phyloP scores from a whole-genome alignment of 306 rosid genomes.

The Betula pendula region DNA sequence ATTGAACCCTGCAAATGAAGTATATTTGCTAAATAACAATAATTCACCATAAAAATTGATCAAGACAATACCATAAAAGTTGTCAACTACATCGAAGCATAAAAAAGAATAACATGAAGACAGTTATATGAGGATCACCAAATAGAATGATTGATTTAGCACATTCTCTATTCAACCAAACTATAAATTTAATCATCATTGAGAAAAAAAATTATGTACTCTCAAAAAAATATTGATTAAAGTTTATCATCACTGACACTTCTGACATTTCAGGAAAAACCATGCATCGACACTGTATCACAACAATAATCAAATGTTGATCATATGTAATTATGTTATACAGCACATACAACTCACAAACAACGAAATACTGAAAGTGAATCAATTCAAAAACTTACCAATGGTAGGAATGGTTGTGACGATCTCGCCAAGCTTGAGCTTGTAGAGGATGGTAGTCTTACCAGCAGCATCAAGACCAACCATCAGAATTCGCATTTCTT shows the following conservation, averaged over 20 bases:
- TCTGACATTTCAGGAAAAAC: background rate
- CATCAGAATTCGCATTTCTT: slow-evolving; percentile 99
- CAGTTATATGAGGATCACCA: background rate
- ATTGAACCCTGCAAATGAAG: slow-evolving; percentile 71
- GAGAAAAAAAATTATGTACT: background rate
- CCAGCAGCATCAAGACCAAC: slow-evolving; percentile 99
- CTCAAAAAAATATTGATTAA: background rate
- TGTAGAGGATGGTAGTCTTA: slow-evolving; percentile 98
- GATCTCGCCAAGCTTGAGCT: slow-evolving; percentile 99
- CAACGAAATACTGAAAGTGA: background rate
- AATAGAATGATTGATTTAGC: background rate
- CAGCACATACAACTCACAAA: background rate
- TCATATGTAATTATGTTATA: background rate
- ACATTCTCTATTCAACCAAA: background rate
- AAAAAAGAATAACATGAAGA: background rate
- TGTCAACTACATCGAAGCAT: background rate
- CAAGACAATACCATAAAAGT: background rate
- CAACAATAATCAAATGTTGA: background rate
- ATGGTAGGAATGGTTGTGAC: slow-evolving; percentile 98
- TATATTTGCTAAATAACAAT: background rate
- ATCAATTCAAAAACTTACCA: slow-evolving; percentile 55
- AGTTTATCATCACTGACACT: background rate
- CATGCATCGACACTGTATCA: background rate
- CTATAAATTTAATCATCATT: background rate
- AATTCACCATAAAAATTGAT: background rate